Evolutionary conservation across 192 early-diverging fungal species (phyloP).

Genomic region (Pilaira anomala): DNA sequence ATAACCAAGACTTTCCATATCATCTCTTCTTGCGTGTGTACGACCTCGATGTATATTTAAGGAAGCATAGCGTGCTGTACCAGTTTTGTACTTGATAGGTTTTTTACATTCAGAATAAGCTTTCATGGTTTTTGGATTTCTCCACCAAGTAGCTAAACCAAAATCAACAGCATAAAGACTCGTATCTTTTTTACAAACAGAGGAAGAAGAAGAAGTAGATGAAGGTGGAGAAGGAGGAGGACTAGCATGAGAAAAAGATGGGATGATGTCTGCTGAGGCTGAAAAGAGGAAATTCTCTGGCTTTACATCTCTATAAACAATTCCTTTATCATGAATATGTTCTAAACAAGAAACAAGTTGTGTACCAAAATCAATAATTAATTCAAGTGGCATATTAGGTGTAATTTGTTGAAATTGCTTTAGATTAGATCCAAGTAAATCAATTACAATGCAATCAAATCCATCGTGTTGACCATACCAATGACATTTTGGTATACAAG

Average conservation of each 20-base stretch:
- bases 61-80: conserved; percentile 83
- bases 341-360: conserved; percentile 47
- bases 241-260: not conserved
- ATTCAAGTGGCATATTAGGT: conserved; percentile 37
- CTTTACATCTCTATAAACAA: conserved; percentile 72
- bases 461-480: conserved; percentile 53
- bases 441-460: conserved; percentile 53
- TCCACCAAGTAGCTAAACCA: conserved; percentile 46
- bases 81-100: conserved; percentile 49
- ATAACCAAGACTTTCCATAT: conserved; percentile 82
- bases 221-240: not conserved
- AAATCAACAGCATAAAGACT: conserved; percentile 55
- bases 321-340: conserved; percentile 36
- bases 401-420: conserved; percentile 44
- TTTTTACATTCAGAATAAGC: conserved; percentile 38
- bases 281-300: conserved; percentile 76
- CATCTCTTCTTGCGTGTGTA: conserved; percentile 83
- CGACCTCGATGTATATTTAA: conserved; percentile 80
- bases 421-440: conserved; percentile 54
- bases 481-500: conserved; percentile 46
- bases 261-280: conserved; percentile 4
- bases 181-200: conserved; percentile 12
- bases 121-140: conserved; percentile 44
- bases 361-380: conserved; percentile 43
- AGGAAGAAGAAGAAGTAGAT: too few relatives aligned